Percentiles rank a stretch among this genome's conserved stretches.
Evolutionary conservation across 192 early-diverging fungal species (phyloP).

Genomic region (Coemansia sp.): DNA sequence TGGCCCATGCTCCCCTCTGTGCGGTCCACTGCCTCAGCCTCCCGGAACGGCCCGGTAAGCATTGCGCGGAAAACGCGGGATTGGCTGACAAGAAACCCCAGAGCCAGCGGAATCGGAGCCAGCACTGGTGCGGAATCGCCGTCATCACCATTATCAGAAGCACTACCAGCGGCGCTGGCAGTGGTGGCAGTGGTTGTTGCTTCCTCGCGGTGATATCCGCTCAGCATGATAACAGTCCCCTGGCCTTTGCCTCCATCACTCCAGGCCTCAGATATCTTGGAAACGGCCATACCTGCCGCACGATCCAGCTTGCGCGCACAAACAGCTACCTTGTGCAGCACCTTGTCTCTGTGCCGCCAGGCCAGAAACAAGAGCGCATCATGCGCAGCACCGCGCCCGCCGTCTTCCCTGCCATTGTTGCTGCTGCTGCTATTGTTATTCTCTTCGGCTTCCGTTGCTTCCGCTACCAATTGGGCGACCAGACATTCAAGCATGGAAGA

Average conservation of each 20-base stretch:
- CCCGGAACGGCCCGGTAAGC: conserved; percentile 33
- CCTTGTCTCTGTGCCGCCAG: conserved; percentile 20
- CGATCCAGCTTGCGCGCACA: conserved; percentile 3
- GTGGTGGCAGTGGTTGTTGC: background rate
- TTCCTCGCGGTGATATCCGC: background rate
- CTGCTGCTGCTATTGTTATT: too few species aligned
- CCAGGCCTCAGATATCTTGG: background rate
- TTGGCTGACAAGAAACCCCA: conserved; percentile 14
- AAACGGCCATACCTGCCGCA: background rate
- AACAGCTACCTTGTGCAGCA: conserved; percentile 8
- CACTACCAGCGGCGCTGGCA: too few species aligned
- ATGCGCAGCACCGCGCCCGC: background rate
- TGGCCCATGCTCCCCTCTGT: background rate
- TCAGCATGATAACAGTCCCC: background rate
- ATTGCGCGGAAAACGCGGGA: conserved; percentile 38
- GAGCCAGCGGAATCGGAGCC: conserved; percentile 8
- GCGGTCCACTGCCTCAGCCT: conserved; percentile 11
- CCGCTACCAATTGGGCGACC: background rate
- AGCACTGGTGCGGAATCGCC: too few species aligned
- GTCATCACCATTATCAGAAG: too few species aligned
- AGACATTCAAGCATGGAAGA: conserved; percentile 1
- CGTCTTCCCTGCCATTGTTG: background rate
- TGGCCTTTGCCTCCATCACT: background rate
- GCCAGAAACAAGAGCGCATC: conserved; percentile 27
- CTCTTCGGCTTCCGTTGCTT: background rate